These are phyloP conservation scores for Malus hybrid DNA, from an alignment of 331 rosid species.

Conservation along the genomic window DNA sequence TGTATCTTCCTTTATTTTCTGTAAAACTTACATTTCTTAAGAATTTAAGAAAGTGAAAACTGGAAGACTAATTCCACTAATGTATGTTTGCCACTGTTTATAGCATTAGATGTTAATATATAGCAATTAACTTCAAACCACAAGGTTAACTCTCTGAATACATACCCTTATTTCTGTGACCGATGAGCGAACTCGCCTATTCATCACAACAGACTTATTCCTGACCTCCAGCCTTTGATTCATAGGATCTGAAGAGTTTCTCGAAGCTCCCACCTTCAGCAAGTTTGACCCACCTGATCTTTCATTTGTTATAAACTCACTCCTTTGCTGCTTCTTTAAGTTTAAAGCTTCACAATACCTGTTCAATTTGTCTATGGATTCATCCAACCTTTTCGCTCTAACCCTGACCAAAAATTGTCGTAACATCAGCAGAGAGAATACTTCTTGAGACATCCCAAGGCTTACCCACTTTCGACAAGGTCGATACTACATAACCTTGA, in stretches of 20 bases:
- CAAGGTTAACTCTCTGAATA: conserved; percentile 4
- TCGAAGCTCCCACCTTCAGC: conserved; percentile 51
- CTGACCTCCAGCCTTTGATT: conserved; percentile 55
- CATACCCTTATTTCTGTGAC: conserved; percentile 60
- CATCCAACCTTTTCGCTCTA: conserved; percentile 58
- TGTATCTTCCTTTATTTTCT: conserved; percentile 3
- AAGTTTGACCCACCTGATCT: conserved; percentile 44
- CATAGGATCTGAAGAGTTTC: conserved; percentile 40
- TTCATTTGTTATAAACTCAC: conserved; percentile 55
- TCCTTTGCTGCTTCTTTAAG: conserved; percentile 53
- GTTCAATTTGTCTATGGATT: conserved; percentile 54
- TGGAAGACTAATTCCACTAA: background rate
- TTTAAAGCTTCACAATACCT: conserved; percentile 56
- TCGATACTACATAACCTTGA: no score
- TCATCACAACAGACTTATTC: conserved; percentile 46
- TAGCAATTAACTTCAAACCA: background rate
- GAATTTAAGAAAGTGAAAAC: background rate
- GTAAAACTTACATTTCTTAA: background rate
- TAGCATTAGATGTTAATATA: background rate
- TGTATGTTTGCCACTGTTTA: background rate
- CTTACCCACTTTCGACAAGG: background rate
- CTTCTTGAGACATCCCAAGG: background rate
- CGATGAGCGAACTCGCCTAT: conserved; percentile 65
- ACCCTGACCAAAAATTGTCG: conserved; percentile 34
- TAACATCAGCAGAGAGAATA: conserved; percentile 18